Conservation (phyloP, 2,329 filamentous ascomycete genomes). For the Fusarium sublunatum region DNA sequence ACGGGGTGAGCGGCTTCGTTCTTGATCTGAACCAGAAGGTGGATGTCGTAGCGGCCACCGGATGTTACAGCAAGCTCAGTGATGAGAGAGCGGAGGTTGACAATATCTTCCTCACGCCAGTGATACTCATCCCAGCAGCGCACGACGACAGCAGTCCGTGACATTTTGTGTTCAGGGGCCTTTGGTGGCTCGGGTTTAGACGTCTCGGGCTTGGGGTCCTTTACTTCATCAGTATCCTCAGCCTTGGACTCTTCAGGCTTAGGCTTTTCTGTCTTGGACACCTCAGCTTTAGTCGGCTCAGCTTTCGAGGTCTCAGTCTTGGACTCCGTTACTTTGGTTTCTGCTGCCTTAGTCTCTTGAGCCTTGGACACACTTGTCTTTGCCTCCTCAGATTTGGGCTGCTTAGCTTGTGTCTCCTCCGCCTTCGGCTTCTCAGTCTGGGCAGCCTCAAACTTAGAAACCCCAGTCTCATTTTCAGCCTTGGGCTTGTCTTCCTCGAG, state of each 20-base stretch:
- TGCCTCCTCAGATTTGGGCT: slow-evolving; percentile 9
- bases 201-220: slow-evolving; percentile 1
- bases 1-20: slow-evolving; percentile 78
- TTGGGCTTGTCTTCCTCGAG: slow-evolving; percentile 29
- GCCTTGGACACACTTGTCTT: not conserved
- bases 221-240: slow-evolving; percentile 4
- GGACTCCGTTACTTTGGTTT: too few species aligned
- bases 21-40: slow-evolving; percentile 87
- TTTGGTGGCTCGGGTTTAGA: slow-evolving; percentile 9
- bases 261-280: not conserved
- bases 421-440: slow-evolving; percentile 20
- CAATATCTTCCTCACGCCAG: slow-evolving; percentile 82
- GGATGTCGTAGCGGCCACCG: slow-evolving; percentile 87
- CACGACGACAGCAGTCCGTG: slow-evolving; percentile 78
- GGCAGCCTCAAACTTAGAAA: not conserved
- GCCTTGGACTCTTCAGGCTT: slow-evolving; percentile 19
- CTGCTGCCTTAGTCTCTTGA: slow-evolving; percentile 3
- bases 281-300: slow-evolving; percentile 2
- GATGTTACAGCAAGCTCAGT: slow-evolving; percentile 83
- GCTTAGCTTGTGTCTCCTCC: slow-evolving; percentile 1
- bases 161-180: slow-evolving; percentile 29
- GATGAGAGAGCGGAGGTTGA: slow-evolving; percentile 86
- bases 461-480: slow-evolving; percentile 30
- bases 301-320: slow-evolving; percentile 13
- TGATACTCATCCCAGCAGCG: slow-evolving; percentile 84